These are phyloP conservation scores for Achaetomiella virescens DNA, from an alignment of 495 filamentous ascomycete species.

Conservation along the genomic window DNA sequence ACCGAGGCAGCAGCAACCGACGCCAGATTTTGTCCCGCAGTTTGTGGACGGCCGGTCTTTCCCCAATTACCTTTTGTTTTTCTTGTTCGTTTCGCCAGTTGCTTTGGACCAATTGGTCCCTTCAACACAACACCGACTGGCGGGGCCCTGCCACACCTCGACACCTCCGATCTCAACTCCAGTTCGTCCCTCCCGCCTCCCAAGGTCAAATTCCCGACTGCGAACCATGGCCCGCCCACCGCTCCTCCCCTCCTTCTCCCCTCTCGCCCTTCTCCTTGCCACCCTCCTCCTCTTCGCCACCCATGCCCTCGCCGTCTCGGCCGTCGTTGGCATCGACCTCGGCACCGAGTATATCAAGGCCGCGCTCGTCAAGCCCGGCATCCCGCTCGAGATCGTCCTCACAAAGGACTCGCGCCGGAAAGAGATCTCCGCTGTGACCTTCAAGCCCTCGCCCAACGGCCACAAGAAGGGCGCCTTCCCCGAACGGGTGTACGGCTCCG, in stretches of 20 bases:
- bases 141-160: background rate
- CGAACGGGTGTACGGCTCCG: slow-evolving; percentile 84
- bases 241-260: slow-evolving; percentile 43
- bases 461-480: slow-evolving; percentile 61
- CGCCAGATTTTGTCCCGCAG: background rate
- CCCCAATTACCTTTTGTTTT: background rate
- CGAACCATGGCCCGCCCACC: slow-evolving; percentile 34
- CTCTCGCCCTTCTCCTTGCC: slow-evolving; percentile 39
- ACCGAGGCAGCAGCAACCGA: background rate
- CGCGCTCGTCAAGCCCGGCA: slow-evolving; percentile 91
- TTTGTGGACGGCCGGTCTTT: background rate
- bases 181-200: background rate
- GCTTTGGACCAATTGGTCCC: background rate
- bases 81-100: background rate
- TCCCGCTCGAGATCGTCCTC: slow-evolving; percentile 95
- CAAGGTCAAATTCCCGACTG: background rate
- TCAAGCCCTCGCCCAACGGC: slow-evolving; percentile 69
- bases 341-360: slow-evolving; percentile 98
- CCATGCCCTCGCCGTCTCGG: slow-evolving; percentile 50
- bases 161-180: background rate
- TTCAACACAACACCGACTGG: background rate
- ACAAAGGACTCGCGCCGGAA: slow-evolving; percentile 99
- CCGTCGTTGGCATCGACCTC: slow-evolving; percentile 87
- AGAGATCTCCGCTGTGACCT: slow-evolving; percentile 83
- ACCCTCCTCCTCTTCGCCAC: slow-evolving; percentile 45